Base-by-base conservation (phyloP, 306 rosid genomes). In the Dalbergia oliveri region DNA sequence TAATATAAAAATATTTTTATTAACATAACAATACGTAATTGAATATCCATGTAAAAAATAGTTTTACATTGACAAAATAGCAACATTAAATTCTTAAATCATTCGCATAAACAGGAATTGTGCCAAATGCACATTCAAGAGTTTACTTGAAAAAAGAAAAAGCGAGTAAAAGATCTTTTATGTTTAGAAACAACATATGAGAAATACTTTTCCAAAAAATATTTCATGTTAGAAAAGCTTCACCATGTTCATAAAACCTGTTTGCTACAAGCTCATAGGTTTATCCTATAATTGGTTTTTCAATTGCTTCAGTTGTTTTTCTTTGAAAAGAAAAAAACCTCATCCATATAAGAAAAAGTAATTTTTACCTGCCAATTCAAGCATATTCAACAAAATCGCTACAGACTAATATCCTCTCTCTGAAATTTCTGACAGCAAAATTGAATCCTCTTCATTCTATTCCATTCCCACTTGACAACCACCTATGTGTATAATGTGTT, bases 401-500 rank as follows among this genome's bases (percentile, higher is more conserved):
- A 74, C 47, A 72, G 35, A 75, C 56, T 72, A 65, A 57, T 47
- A 76, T 69, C 76, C 51, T 73, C 66, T 72, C 66, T 68, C 68
- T 74, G 66, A 60, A 81, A 33, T 76, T 81, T 69, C 77, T 69
- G 44, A 63, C 73, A 75, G 69, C 66, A 82, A 85, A 86, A 78
- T 61, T 81, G 89, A 84, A 73, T 11, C 61, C 72, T 75, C 72
- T 78, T 74, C 79, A 41, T 75, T 69, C 86, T 37, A 69, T 83
- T 63, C 73, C 65, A 79, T 49, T 72, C 47, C 64, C 49, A 58
- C 69, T 68, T 15, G 81, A 66, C 65, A 77, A 79, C 86, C 76
- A 80, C 76, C 75, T 45, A 56, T 72, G 66, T 19, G 58, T 35
- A 41, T 59, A 56, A 62, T 81, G 86, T 72, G 81, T 68, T 65